Percentiles rank a stretch among this genome's conserved stretches.
phyloP scores from a whole-genome alignment of 2,329 filamentous ascomycete genomes.

The Cryphonectria japonica region DNA sequence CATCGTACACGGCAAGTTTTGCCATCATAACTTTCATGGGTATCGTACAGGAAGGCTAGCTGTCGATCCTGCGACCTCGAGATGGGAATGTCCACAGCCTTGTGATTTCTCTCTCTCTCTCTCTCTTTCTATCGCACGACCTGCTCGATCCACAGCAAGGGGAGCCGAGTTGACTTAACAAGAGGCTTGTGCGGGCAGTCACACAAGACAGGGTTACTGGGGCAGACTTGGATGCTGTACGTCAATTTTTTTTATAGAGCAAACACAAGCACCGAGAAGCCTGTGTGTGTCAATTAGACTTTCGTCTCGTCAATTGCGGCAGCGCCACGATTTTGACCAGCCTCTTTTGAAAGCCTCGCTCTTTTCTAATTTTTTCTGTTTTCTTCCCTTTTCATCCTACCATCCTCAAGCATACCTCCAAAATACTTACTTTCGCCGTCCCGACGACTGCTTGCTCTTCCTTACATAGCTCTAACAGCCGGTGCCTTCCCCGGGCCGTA shows the following conservation, averaged over 20 bases:
- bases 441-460: not conserved
- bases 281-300: not conserved
- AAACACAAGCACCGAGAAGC: not conserved
- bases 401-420: not conserved
- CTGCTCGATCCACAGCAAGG: not conserved
- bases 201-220: slow-evolving; percentile 8
- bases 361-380: too few species aligned
- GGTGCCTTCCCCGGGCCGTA: not conserved
- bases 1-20: not conserved
- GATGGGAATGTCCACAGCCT: not conserved
- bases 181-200: not conserved
- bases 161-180: not conserved
- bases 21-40: not conserved
- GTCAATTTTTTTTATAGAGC: not conserved
- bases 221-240: not conserved
- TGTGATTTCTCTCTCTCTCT: not conserved
- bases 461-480: not conserved
- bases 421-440: not conserved
- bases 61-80: not conserved
- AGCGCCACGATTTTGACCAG: not conserved
- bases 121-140: too few species aligned
- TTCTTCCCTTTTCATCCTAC: too few species aligned
- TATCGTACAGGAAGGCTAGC: not conserved
- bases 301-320: not conserved
- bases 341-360: not conserved